A percentile compares a stretch with the other conserved stretches of the same genome.
phyloP scores from a whole-genome alignment of 208 protist species.

The Trypanosoma rangeli region DNA sequence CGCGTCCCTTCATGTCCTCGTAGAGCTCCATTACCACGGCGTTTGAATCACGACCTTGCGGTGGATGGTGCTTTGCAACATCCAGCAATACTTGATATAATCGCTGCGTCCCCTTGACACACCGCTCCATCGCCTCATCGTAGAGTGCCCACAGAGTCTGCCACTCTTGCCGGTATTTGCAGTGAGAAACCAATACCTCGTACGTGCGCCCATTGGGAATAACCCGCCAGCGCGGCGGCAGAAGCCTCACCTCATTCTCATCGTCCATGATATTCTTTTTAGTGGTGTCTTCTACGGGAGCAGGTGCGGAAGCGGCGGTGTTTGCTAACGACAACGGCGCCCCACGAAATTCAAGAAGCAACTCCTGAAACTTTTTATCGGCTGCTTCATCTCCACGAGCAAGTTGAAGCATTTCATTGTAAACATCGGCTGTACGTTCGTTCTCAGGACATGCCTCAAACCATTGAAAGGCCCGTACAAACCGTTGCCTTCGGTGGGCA shows the following conservation, averaged over 20 bases:
- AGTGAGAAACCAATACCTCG: conserved; percentile 64
- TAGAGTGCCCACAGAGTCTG: conserved; percentile 65
- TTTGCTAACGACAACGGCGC: conserved; percentile 14
- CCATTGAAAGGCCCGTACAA: conserved; percentile 50
- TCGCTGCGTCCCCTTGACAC: conserved; percentile 48
- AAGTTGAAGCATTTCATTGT: conserved; percentile 79
- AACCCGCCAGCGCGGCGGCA: conserved; percentile 43
- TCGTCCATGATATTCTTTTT: not conserved
- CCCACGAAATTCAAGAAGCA: conserved; percentile 64
- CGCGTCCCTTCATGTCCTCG: conserved; percentile 47
- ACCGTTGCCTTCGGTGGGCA: conserved; percentile 52
- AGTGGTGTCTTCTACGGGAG: not conserved
- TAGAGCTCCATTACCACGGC: conserved; percentile 59
- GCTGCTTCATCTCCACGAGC: conserved; percentile 45
- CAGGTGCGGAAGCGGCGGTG: not conserved
- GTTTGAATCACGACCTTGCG: conserved; percentile 30
- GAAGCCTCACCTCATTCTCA: conserved; percentile 16
- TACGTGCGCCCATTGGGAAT: conserved; percentile 71
- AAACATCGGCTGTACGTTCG: conserved; percentile 53
- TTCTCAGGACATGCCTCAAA: conserved; percentile 48
- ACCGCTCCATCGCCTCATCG: conserved; percentile 52
- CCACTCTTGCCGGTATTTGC: conserved; percentile 69
- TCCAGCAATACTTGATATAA: conserved; percentile 62
- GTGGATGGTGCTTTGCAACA: conserved; percentile 47
- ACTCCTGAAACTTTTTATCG: conserved; percentile 41